These are phyloP conservation scores for Mollisia scopiformis DNA, from an alignment of 2,329 filamentous ascomycete species.

Conservation along the genomic window DNA sequence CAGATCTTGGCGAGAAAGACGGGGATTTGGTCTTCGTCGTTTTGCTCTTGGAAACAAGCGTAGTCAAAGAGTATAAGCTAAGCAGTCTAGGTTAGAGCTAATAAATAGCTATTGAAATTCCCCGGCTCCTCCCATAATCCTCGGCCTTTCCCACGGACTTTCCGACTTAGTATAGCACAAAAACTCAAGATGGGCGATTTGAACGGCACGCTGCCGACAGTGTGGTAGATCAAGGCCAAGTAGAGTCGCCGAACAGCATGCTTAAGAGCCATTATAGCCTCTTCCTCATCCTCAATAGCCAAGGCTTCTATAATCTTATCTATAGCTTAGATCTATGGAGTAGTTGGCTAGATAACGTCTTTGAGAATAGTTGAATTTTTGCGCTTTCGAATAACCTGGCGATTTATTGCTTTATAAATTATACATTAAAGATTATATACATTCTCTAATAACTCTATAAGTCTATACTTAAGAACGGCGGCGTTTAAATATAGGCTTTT, in stretches of 20 bases:
- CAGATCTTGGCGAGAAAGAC: constrained; percentile 17
- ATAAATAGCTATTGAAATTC: constrained; percentile 19
- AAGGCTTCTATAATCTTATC: constrained; percentile 15
- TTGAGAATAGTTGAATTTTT: too few relatives aligned
- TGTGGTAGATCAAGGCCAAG: constrained; percentile 19
- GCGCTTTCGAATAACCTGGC: too few relatives aligned
- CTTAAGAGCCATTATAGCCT: constrained; percentile 13
- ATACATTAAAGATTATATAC: too few relatives aligned
- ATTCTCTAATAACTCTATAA: too few relatives aligned
- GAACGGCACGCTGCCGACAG: constrained; percentile 11
- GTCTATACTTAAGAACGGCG: too few relatives aligned
- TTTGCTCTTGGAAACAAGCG: constrained; percentile 17
- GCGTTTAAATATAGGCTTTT: too few relatives aligned
- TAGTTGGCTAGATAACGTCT: neutral
- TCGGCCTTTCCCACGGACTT: neutral
- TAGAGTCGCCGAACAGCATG: constrained; percentile 15
- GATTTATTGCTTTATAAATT: too few relatives aligned
- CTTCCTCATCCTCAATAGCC: constrained; percentile 6
- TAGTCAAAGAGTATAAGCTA: constrained; percentile 10
- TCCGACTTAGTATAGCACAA: constrained; percentile 5
- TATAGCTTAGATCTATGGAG: neutral
- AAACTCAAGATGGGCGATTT: constrained; percentile 20
- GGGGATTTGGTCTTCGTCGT: constrained; percentile 18
- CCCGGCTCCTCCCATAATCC: constrained; percentile 13
- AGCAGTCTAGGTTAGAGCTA: constrained; percentile 10